Conservation (phyloP, 176 grass and related monocot species). For the Carex myosuroides region DNA sequence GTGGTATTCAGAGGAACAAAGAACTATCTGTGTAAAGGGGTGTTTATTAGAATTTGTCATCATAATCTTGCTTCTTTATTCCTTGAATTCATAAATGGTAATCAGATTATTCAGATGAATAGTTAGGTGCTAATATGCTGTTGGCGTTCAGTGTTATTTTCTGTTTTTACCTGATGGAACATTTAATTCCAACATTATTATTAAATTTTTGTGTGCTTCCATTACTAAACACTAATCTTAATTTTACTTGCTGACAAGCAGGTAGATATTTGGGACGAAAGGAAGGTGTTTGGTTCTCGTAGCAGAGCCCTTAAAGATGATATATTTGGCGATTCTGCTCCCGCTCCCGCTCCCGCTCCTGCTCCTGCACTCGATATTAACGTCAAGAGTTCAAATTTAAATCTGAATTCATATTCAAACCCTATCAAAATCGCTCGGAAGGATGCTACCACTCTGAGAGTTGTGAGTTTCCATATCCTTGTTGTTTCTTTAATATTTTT, state of each 20-base stretch:
- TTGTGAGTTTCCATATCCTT: constrained; percentile 45
- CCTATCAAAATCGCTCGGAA: constrained; percentile 56
- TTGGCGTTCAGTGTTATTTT: not conserved
- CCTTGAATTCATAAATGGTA: not conserved
- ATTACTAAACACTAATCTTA: constrained; percentile 6
- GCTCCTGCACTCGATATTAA: constrained; percentile 38
- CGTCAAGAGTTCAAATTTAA: constrained; percentile 48
- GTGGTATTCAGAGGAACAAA: not conserved
- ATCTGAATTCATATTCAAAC: constrained; percentile 38
- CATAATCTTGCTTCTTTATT: not conserved
- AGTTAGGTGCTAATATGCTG: not conserved
- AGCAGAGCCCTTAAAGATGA: constrained; percentile 61
- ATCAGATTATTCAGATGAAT: not conserved
- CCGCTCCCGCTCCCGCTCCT: not conserved
- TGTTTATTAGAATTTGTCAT: not conserved
- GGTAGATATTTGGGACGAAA: constrained; percentile 90
- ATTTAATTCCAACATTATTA: not conserved
- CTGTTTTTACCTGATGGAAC: not conserved
- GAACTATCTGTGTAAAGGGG: not conserved
- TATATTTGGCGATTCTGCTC: constrained; percentile 50
- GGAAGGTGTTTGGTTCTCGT: constrained; percentile 84
- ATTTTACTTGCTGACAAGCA: constrained; percentile 33
- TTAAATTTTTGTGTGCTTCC: constrained; percentile 7
- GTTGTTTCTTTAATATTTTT: not conserved
- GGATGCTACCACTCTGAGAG: constrained; percentile 56